These are phyloP conservation scores for Triticum turgidum DNA, from an alignment of 176 grass and related monocot genomes.

Conservation along the genomic window DNA sequence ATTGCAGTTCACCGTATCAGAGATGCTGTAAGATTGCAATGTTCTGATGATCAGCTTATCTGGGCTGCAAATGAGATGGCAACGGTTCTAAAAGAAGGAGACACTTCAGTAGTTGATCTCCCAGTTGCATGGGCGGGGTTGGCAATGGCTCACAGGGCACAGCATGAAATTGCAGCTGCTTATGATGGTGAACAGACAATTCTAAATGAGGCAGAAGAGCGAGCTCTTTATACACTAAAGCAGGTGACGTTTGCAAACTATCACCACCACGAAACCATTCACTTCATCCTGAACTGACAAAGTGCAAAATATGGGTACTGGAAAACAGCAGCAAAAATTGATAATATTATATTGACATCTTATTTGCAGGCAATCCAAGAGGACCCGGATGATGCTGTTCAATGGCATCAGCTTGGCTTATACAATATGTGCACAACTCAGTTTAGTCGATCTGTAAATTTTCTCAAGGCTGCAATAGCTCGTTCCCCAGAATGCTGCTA, in stretches of 20 bases:
- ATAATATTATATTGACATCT: constrained; percentile 14
- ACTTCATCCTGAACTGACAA: constrained; percentile 21
- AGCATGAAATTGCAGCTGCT: constrained; percentile 84
- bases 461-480: constrained; percentile 83
- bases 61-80: constrained; percentile 95
- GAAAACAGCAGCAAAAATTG: constrained; percentile 2
- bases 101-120: constrained; percentile 72
- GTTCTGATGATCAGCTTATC: constrained; percentile 76
- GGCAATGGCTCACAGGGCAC: constrained; percentile 82
- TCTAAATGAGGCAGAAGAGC: constrained; percentile 72
- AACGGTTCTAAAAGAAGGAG: constrained; percentile 92
- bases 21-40: constrained; percentile 77
- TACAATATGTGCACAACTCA: constrained; percentile 80
- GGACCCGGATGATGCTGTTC: constrained; percentile 89
- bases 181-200: constrained; percentile 52
- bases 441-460: constrained; percentile 83
- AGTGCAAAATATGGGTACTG: not conserved
- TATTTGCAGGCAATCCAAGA: constrained; percentile 84
- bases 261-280: not conserved
- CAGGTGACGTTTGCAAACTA: constrained; percentile 54
- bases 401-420: constrained; percentile 99
- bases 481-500: constrained; percentile 79
- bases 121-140: constrained; percentile 94
- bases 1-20: constrained; percentile 93
- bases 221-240: constrained; percentile 81